phyloP scores from a whole-genome alignment of 2,329 filamentous ascomycete species.

The Aspergillus alliaceus region DNA sequence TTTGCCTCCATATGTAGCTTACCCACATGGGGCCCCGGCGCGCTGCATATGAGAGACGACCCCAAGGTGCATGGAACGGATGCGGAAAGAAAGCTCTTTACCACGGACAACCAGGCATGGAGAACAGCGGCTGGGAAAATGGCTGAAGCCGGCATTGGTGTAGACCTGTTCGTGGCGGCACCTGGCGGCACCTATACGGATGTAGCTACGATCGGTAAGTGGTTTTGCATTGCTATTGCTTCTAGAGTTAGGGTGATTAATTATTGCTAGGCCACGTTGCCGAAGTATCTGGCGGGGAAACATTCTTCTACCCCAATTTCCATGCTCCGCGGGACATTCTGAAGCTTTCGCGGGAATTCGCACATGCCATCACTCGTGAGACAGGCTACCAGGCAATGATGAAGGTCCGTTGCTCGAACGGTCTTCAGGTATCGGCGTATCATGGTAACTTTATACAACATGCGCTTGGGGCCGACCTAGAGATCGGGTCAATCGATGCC shows the following conservation, averaged over 20 bases:
- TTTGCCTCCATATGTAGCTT: conserved; percentile 84
- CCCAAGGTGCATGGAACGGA: conserved; percentile 83
- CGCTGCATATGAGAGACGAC: conserved; percentile 82
- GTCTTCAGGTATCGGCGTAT: conserved; percentile 88
- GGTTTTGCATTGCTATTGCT: conserved; percentile 1
- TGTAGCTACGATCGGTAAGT: conserved; percentile 81
- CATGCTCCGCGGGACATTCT: conserved; percentile 80
- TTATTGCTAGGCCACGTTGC: conserved; percentile 68
- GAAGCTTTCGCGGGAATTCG: conserved; percentile 81
- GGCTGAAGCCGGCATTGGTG: conserved; percentile 80
- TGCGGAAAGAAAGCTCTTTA: conserved; percentile 86
- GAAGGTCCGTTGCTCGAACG: conserved; percentile 98
- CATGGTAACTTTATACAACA: conserved; percentile 96
- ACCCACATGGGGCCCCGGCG: conserved; percentile 86
- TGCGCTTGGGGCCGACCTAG: conserved; percentile 89
- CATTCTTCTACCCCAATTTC: conserved; percentile 97
- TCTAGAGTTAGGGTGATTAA: conserved; percentile 9
- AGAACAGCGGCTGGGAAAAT: conserved; percentile 84
- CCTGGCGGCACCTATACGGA: conserved; percentile 90
- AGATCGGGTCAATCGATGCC: conserved; percentile 87
- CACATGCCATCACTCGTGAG: conserved; percentile 81
- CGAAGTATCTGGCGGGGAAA: conserved; percentile 87
- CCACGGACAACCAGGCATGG: conserved; percentile 85
- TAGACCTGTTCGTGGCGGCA: conserved; percentile 92
- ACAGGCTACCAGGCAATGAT: conserved; percentile 95